Evolutionary conservation across 257 asterid genomes (phyloP), one percentile per base, ranked within the genome.

Genomic region (Thymus quinquecostatus): DNA sequence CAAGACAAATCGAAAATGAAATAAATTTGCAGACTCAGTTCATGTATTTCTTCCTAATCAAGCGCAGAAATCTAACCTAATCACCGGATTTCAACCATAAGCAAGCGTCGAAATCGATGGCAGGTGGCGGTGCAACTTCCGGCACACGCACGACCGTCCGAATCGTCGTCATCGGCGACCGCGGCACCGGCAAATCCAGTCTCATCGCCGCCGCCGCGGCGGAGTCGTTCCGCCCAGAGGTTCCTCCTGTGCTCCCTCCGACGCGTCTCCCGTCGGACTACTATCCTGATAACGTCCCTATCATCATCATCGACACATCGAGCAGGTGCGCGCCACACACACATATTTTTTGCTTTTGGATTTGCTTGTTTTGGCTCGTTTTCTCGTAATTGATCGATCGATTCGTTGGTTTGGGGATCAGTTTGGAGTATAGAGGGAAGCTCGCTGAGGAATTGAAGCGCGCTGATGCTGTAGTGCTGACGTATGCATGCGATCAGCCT

Each of bases 401-500:
- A 64, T 68, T 51, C 47, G 66, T 60, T 38, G 11, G 6, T 75
- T 36, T 73, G 72, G 70, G 79, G 73, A 71, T 72, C 84, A 95
- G 99, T 82, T 82, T 92, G 97, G 99, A 92, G 86, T 83, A 86
- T 70, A 86, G 96, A 80, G 98, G 95, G 41, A 84, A 76, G 78
- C 92, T 95, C 53, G 98, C 96, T 41, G 99, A 95, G 79, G 99
- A 92, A 80, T 60, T 95, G 89, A 95, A 91, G 90, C 93, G 97
- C 61, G 97, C 98, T 10, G 99, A 95, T 86, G 91, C 90, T 36
- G 96, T 92, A 5, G 95, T 95, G 66, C 48, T 95, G 86, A 89
- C 99, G n/a, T 89, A 92, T 81, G 99, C 99, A 74, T 95, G 97
- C 80, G 99, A 95, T 81, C 98, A 95, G 81, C 95, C 92, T 60